phyloP scores from a whole-genome alignment of 2,329 filamentous ascomycete species.

The Ophidiomyces ophidiicola region DNA sequence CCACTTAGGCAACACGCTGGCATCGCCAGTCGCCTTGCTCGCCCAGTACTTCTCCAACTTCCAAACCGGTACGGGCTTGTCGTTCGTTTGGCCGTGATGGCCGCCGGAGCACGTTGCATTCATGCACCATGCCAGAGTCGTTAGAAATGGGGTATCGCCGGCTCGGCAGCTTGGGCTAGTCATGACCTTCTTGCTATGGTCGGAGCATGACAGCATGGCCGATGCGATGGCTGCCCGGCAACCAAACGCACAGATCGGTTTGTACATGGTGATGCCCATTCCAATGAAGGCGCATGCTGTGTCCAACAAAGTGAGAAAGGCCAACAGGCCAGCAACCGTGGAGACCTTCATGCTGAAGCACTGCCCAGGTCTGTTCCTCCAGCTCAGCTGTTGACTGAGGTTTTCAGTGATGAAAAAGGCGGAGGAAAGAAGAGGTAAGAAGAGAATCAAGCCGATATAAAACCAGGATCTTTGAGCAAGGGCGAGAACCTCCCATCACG shows the following conservation, averaged over 20 bases:
- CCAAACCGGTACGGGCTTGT: conserved; percentile 15
- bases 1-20: conserved; percentile 5
- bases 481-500: no score
- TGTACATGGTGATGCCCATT: conserved; percentile 2
- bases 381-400: no score
- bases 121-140: conserved; percentile 23
- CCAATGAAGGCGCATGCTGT: conserved; percentile 6
- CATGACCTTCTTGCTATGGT: not conserved
- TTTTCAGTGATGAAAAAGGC: no score
- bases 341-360: no score
- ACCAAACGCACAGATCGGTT: conserved; percentile 2
- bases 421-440: no score
- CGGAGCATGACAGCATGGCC: not conserved
- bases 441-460: no score
- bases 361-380: no score
- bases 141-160: conserved; percentile 20
- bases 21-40: conserved; percentile 1
- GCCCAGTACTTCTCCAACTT: conserved; percentile 16
- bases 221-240: conserved; percentile 1
- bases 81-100: no score
- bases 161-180: conserved; percentile 21
- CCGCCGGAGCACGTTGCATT: conserved; percentile 17
- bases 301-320: not conserved
- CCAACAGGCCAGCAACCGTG: no score
- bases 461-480: no score